phyloP scores from a whole-genome alignment of 495 filamentous ascomycete genomes.

The Penicillium maclennaniae region DNA sequence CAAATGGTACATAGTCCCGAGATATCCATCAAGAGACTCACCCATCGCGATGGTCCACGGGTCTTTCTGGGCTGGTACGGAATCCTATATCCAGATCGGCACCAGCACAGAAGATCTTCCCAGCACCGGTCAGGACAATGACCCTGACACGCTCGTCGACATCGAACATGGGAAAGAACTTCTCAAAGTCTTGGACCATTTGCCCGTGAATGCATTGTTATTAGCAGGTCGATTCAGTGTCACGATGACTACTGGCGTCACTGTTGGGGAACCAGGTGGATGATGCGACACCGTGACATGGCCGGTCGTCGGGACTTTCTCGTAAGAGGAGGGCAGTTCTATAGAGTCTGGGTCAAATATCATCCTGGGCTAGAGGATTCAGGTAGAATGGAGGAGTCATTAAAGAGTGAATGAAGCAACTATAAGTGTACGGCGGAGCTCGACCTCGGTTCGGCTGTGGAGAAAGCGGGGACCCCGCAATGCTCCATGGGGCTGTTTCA shows the following conservation, averaged over 20 bases:
- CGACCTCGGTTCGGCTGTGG: not conserved
- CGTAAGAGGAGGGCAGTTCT: conserved; percentile 36
- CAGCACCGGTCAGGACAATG: conserved; percentile 56
- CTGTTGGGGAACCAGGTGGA: conserved; percentile 40
- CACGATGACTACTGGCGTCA: conserved; percentile 54
- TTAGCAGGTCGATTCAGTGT: conserved; percentile 56
- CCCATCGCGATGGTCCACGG: conserved; percentile 46
- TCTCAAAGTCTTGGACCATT: conserved; percentile 54
- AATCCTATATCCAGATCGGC: conserved; percentile 59
- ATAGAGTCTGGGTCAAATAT: conserved; percentile 42
- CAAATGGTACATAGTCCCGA: not conserved
- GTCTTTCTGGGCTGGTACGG: conserved; percentile 29
- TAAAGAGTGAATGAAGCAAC: not conserved
- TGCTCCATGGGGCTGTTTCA: not conserved
- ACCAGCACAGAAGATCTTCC: conserved; percentile 62
- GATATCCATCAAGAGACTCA: conserved; percentile 27
- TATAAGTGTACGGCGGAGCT: not conserved
- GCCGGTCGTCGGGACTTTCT: conserved; percentile 39
- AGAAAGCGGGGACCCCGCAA: not conserved
- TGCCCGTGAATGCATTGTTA: conserved; percentile 60
- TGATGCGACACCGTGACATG: conserved; percentile 54
- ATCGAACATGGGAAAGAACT: conserved; percentile 52
- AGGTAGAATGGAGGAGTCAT: conserved; percentile 20
- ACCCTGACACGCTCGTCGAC: conserved; percentile 53
- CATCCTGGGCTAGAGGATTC: conserved; percentile 32